These are phyloP conservation scores for Mollisiaceae sp. DNA, from an alignment of 2,329 filamentous ascomycete species.

Conservation along the genomic window DNA sequence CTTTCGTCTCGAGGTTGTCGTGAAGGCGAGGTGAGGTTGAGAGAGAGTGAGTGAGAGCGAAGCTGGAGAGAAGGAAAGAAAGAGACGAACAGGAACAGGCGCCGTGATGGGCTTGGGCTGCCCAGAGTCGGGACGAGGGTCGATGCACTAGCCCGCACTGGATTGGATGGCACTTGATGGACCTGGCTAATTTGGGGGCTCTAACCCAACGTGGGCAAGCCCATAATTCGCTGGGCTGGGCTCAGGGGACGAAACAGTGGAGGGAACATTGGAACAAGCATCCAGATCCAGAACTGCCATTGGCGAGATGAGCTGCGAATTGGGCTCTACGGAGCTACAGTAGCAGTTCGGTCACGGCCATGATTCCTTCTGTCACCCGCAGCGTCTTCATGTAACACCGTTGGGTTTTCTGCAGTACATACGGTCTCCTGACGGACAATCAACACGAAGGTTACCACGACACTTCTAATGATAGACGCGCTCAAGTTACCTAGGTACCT, in stretches of 20 bases:
- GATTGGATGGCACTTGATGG: constrained; percentile 2
- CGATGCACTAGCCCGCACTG: background rate
- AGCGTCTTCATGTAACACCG: background rate
- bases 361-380: background rate
- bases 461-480: background rate
- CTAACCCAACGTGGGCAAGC: constrained; percentile 5
- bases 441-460: background rate
- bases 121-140: background rate
- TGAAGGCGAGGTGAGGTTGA: constrained; percentile 35
- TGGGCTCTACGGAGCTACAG: no score
- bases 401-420: background rate
- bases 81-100: constrained; percentile 17
- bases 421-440: background rate
- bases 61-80: constrained; percentile 25
- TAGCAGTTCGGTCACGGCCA: background rate
- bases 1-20: constrained; percentile 31
- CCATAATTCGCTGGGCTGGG: constrained; percentile 1
- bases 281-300: constrained; percentile 11
- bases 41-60: constrained; percentile 28
- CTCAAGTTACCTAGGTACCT: background rate
- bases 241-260: constrained; percentile 22
- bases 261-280: constrained; percentile 10
- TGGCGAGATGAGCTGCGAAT: constrained; percentile 9
- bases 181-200: constrained; percentile 10
- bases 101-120: constrained; percentile 1